These are phyloP conservation scores for Kwoniella sp. DNA, from an alignment of 768 basidiomycete species.

Conservation along the genomic window DNA sequence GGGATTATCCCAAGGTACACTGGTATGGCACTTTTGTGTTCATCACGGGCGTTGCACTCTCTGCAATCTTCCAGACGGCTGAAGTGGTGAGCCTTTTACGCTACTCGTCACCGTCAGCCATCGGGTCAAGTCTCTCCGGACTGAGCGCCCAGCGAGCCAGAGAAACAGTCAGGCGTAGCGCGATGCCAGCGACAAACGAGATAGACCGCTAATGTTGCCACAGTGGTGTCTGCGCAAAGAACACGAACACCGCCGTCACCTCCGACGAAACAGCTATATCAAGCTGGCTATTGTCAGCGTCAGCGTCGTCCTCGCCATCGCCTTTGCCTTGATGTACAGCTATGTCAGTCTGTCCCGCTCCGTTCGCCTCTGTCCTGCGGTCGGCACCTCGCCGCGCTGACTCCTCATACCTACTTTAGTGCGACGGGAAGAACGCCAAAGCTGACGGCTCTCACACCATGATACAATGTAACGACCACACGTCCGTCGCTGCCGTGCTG, in stretches of 20 bases:
- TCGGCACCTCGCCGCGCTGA: no score
- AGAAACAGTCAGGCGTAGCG: no score
- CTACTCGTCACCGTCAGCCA: no score
- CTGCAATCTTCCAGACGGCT: constrained; percentile 43
- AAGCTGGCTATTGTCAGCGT: constrained; percentile 43
- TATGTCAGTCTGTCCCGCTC: constrained; percentile 1
- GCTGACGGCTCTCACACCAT: constrained; percentile 6
- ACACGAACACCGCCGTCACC: constrained; percentile 43
- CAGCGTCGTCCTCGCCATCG: constrained; percentile 38
- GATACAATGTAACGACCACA: constrained; percentile 29
- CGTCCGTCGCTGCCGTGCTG: constrained; percentile 36
- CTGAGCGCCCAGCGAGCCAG: no score
- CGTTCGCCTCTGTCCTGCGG: not conserved
- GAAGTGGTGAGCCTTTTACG: constrained; percentile 43
- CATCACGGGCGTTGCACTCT: constrained; percentile 46
- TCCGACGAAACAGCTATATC: constrained; percentile 39
- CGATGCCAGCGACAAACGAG: no score
- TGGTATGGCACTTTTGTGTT: constrained; percentile 36
- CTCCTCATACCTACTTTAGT: constrained; percentile 2
- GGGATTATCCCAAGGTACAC: constrained; percentile 32
- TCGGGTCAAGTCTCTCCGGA: no score
- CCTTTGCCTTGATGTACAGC: constrained; percentile 41
- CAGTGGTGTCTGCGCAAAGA: constrained; percentile 35
- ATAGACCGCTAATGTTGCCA: no score
- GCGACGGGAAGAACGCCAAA: constrained; percentile 7